Evolutionary conservation across 306 rosid species (phyloP).

Genomic region (Vigna radiata): DNA sequence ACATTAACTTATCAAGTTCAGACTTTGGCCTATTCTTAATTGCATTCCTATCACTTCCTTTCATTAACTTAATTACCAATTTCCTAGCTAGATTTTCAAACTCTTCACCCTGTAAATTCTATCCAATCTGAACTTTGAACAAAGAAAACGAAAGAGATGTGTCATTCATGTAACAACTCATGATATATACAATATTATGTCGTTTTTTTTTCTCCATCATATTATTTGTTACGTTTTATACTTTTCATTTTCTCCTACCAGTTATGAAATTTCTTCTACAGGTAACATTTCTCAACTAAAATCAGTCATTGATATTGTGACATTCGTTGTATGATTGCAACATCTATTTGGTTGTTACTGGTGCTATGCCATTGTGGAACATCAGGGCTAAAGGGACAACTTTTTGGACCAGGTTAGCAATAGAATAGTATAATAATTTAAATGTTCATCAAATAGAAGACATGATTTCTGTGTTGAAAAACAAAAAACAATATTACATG

Average conservation of each 20-base stretch:
- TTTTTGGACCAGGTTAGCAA: neutral
- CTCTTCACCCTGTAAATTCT: conserved; percentile 6
- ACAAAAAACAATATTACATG: no score
- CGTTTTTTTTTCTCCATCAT: no score
- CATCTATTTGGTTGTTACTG: no score
- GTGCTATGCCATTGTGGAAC: no score
- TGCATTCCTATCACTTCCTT: conserved; percentile 2
- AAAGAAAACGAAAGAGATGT: neutral
- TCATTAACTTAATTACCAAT: conserved; percentile 22
- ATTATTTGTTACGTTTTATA: no score
- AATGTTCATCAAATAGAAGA: neutral
- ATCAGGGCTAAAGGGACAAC: neutral
- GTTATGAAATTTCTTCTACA: no score
- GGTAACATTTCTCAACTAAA: no score
- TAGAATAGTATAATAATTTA: neutral
- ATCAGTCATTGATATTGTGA: no score
- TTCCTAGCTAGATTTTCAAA: conserved; percentile 32
- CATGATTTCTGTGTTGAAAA: no score
- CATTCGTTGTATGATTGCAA: no score
- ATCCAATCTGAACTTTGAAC: conserved; percentile 13
- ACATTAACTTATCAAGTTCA: conserved; percentile 23
- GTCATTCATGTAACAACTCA: neutral
- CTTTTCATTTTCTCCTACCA: no score
- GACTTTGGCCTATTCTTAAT: neutral
- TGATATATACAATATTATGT: no score